These are phyloP conservation scores for Penicillium dipodomyicola DNA, from an alignment of 495 filamentous ascomycete genomes.

Conservation along the genomic window DNA sequence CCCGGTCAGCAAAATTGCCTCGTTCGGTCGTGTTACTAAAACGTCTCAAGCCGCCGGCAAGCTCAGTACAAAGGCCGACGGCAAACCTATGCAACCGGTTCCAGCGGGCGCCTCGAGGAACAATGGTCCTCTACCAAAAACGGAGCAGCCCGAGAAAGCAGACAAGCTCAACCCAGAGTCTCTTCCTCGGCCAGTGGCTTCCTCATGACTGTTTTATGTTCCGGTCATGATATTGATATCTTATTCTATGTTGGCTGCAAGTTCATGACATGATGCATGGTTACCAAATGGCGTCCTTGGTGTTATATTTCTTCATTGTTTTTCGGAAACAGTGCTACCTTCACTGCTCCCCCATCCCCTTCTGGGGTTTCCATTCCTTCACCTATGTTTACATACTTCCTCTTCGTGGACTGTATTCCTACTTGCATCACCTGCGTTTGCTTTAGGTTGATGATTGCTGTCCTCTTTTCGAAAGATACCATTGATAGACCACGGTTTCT, in stretches of 20 bases:
- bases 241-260: conserved; percentile 11
- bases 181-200: conserved; percentile 8
- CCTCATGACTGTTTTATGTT: conserved; percentile 8
- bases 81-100: conserved; percentile 41
- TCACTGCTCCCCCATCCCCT: not conserved
- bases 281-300: conserved; percentile 17
- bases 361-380: not conserved
- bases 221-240: conserved; percentile 11
- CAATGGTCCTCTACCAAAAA: conserved; percentile 37
- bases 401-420: conserved; percentile 15
- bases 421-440: conserved; percentile 8
- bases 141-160: conserved; percentile 3
- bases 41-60: conserved; percentile 19
- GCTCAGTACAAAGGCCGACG: conserved; percentile 29
- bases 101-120: conserved; percentile 41
- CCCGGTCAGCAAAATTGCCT: conserved; percentile 33
- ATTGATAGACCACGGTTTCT: conserved; percentile 40
- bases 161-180: not conserved
- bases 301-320: conserved; percentile 7
- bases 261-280: conserved; percentile 19
- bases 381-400: conserved; percentile 2
- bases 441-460: conserved; percentile 7
- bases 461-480: conserved; percentile 38
- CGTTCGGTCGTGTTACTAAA: conserved; percentile 41
- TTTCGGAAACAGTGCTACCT: not conserved